These are phyloP conservation scores for Neurospora sp. DNA, from an alignment of 2,329 filamentous ascomycete species.

Conservation along the genomic window DNA sequence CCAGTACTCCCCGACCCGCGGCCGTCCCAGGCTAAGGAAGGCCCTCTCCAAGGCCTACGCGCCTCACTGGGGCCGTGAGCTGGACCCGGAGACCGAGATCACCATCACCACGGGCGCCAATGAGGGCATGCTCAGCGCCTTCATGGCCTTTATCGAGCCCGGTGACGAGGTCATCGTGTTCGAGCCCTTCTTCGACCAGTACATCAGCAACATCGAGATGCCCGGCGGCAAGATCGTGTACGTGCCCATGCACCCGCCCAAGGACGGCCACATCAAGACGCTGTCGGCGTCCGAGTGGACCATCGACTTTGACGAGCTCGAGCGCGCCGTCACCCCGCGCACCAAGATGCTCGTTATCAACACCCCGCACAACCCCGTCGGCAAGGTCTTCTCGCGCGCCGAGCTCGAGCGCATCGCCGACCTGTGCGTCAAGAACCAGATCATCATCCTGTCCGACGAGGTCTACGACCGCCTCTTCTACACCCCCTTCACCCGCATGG, in stretches of 20 bases:
- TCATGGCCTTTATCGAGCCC: slow-evolving; percentile 93
- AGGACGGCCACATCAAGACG: slow-evolving; percentile 66
- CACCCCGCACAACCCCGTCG: slow-evolving; percentile 84
- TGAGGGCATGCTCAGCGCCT: slow-evolving; percentile 89
- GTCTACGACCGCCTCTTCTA: slow-evolving; percentile 96
- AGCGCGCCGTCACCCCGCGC: slow-evolving; percentile 64
- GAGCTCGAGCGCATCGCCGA: slow-evolving; percentile 81
- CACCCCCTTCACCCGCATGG: slow-evolving; percentile 86
- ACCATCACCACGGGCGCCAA: slow-evolving; percentile 90
- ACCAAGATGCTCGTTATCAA: slow-evolving; percentile 97
- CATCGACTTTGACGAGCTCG: slow-evolving; percentile 71
- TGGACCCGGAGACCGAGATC: slow-evolving; percentile 87
- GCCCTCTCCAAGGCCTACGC: slow-evolving; percentile 90
- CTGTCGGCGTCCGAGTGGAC: slow-evolving; percentile 83
- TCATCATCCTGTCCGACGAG: slow-evolving; percentile 86
- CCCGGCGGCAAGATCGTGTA: slow-evolving; percentile 90
- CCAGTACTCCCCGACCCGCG: slow-evolving; percentile 95
- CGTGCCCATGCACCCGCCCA: slow-evolving; percentile 85
- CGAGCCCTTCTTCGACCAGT: slow-evolving; percentile 97
- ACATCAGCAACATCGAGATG: slow-evolving; percentile 96
- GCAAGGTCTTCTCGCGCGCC: slow-evolving; percentile 81
- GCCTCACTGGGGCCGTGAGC: slow-evolving; percentile 63
- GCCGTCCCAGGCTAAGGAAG: slow-evolving; percentile 82
- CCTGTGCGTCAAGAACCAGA: slow-evolving; percentile 83
- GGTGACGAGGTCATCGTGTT: slow-evolving; percentile 97